phyloP scores from a whole-genome alignment of 176 grass and related monocot genomes.

The Miscanthus lutarioriparius region DNA sequence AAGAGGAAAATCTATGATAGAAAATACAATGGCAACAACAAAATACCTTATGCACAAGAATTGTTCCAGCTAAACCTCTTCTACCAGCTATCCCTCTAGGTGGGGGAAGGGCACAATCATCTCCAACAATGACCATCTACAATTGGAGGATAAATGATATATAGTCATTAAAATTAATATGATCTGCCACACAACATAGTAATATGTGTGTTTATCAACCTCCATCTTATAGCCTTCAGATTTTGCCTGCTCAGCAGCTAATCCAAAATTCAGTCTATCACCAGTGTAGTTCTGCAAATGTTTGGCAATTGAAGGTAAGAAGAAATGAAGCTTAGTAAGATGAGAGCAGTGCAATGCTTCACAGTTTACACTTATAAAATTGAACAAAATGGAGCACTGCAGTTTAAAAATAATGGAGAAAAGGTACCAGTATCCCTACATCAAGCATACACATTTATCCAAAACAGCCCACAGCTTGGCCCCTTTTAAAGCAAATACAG shows the following conservation, averaged over 20 bases:
- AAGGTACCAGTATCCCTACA: background rate
- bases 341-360: background rate
- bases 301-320: constrained; percentile 33
- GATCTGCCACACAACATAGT: background rate
- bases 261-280: constrained; percentile 99
- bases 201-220: constrained; percentile 49
- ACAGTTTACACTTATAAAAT: background rate
- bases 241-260: constrained; percentile 98
- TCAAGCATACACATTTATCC: constrained; percentile 33
- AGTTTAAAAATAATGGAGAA: constrained; percentile 4
- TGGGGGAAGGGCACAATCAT: constrained; percentile 96
- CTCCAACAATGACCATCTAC: constrained; percentile 99
- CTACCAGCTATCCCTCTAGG: constrained; percentile 92
- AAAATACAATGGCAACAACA: constrained; percentile 22
- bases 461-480: constrained; percentile 6
- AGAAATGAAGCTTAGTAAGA: constrained; percentile 15
- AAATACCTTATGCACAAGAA: constrained; percentile 94
- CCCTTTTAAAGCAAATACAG: background rate
- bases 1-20: constrained; percentile 9
- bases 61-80: constrained; percentile 95
- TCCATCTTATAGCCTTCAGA: constrained; percentile 99
- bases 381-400: background rate
- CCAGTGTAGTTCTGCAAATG: constrained; percentile 97
- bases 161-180: constrained; percentile 28
- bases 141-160: constrained; percentile 30